Evolutionary conservation across 768 basidiomycete species (phyloP).

Genomic region (Clitopilus hobsonii): DNA sequence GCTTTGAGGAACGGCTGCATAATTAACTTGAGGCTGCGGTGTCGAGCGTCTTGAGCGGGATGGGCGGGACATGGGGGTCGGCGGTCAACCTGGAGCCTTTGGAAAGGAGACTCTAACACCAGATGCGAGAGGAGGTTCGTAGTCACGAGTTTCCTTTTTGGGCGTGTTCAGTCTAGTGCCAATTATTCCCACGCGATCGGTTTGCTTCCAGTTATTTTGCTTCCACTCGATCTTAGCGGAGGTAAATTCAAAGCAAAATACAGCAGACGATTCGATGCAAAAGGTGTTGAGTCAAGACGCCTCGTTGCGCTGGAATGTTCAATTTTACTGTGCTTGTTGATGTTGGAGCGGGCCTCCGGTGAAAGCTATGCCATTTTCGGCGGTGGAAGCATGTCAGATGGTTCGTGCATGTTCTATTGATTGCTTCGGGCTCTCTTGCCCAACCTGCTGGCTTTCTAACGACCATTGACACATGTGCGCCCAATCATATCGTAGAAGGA

Average conservation of each 20-base stretch:
- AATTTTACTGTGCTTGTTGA: not conserved
- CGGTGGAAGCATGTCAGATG: not conserved
- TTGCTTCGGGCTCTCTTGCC: not conserved
- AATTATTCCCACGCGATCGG: not conserved
- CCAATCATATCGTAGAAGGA: constrained; percentile 42
- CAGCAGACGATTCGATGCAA: not conserved
- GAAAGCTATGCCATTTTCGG: not conserved
- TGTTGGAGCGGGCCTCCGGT: not conserved
- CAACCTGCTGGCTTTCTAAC: not conserved
- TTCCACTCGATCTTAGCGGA: not conserved
- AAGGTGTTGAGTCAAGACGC: not conserved
- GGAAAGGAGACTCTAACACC: not conserved
- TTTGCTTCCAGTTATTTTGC: not conserved
- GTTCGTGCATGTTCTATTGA: not conserved
- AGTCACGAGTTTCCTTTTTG: not conserved
- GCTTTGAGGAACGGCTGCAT: constrained; percentile 66
- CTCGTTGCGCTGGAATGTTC: not conserved
- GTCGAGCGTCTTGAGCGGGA: constrained; percentile 30
- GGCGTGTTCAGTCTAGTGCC: not conserved
- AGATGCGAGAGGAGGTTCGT: constrained; percentile 1
- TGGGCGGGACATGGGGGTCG: constrained; percentile 31
- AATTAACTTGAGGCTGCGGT: constrained; percentile 45
- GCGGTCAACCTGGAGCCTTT: not conserved
- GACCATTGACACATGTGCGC: not conserved
- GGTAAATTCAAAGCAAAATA: not conserved